Percentiles rank a stretch among this genome's conserved stretches.
Conservation (phyloP, 2,329 filamentous ascomycete species). For the Penicillium sp. region DNA sequence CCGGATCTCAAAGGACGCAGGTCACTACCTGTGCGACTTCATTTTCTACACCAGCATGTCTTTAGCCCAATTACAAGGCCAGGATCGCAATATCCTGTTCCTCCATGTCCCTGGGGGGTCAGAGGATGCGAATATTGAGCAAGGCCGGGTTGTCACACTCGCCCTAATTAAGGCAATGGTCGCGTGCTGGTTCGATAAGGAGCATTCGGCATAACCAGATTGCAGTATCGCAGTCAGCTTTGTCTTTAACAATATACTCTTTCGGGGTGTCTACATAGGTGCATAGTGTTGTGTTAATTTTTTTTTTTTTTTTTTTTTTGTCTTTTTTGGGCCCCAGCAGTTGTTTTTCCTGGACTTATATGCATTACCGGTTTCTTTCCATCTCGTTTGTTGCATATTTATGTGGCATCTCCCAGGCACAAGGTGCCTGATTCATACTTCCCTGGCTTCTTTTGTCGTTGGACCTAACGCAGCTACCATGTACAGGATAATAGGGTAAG, state of each 20-base stretch:
- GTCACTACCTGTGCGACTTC: conserved; percentile 68
- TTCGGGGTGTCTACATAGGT: not conserved
- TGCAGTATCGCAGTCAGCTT: not conserved
- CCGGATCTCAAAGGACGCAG: conserved; percentile 60
- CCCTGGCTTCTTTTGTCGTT: not conserved
- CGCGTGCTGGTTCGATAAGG: conserved; percentile 33
- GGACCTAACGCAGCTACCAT: not conserved
- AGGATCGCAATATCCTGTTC: conserved; percentile 51
- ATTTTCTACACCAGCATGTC: conserved; percentile 64
- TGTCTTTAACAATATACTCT: not conserved
- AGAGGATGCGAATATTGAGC: conserved; percentile 40
- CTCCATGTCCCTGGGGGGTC: conserved; percentile 61
- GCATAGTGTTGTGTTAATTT: not conserved
- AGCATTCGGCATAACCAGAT: conserved; percentile 2
- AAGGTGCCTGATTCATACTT: not conserved
- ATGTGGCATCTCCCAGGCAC: not conserved
- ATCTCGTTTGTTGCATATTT: not conserved
- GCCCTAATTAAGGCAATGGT: conserved; percentile 39
- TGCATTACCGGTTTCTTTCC: not conserved
- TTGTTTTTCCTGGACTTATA: not conserved
- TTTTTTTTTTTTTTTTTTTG: not conserved
- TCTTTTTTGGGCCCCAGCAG: not conserved
- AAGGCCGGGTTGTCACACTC: conserved; percentile 35
- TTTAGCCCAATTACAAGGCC: conserved; percentile 24
- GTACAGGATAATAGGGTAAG: not conserved